A percentile compares a stretch with the other conserved stretches of the same genome.
phyloP scores from a whole-genome alignment of 805 yeast genomes.

The Starmerella powellii region DNA sequence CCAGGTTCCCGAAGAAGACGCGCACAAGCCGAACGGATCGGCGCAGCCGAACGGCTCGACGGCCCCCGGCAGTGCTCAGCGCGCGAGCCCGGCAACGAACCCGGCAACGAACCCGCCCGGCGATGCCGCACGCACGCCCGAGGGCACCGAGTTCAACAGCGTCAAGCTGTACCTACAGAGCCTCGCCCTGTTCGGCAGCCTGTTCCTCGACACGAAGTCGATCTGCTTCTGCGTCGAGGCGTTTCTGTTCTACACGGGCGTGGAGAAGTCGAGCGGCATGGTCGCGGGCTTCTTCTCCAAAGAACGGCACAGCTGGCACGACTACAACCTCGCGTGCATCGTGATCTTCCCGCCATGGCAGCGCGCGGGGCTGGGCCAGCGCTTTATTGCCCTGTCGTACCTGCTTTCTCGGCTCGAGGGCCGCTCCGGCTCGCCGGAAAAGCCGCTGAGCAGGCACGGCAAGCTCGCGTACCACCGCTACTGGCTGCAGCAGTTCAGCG shows the following conservation, averaged over 20 bases:
- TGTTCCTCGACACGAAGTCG: conserved; percentile 81
- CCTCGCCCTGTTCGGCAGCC: conserved; percentile 70
- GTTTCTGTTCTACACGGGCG: conserved; percentile 60
- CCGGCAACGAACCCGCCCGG: too few species aligned
- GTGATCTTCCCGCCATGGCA: conserved; percentile 89
- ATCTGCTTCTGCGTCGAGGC: conserved; percentile 67
- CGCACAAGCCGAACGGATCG: too few species aligned
- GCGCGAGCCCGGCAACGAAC: too few species aligned
- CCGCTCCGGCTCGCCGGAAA: conserved; percentile 74
- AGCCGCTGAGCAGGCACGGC: conserved; percentile 79
- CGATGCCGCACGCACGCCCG: too few species aligned
- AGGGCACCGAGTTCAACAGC: conserved; percentile 22
- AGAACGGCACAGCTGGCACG: conserved; percentile 58
- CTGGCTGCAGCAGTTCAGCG: conserved; percentile 53
- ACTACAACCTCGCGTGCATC: conserved; percentile 82
- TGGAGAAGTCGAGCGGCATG: conserved; percentile 22
- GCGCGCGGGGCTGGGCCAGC: conserved; percentile 59
- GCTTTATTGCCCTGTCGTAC: conserved; percentile 75
- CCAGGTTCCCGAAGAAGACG: conserved; percentile 50
- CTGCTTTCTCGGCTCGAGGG: conserved; percentile 54
- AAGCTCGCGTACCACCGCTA: conserved; percentile 54
- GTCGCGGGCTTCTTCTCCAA: conserved; percentile 92
- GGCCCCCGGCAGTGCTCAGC: too few species aligned
- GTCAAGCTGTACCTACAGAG: conserved; percentile 59
- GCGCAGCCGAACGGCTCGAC: too few species aligned